These are phyloP conservation scores for Rosa rugosa DNA, from an alignment of 306 rosid genomes.

Conservation along the genomic window DNA sequence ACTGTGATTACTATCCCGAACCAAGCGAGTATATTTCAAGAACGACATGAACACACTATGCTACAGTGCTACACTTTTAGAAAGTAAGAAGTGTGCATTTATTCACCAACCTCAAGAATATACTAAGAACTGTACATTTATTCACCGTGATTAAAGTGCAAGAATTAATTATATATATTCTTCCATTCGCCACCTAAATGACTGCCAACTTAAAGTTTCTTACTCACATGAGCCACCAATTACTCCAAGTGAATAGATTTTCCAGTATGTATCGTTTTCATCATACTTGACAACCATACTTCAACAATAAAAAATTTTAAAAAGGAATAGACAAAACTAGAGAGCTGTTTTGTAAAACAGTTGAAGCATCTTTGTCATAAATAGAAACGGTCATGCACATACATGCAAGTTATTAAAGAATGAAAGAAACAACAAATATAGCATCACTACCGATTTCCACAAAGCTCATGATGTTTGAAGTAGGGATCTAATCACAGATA, in stretches of 20 bases:
- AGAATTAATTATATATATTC: too few species aligned
- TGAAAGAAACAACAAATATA: conserved; percentile 9
- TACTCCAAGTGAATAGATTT: background rate
- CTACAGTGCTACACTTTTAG: too few species aligned
- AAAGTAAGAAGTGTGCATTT: too few species aligned
- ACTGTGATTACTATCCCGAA: too few species aligned
- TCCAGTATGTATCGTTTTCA: background rate
- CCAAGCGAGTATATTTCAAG: too few species aligned
- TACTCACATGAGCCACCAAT: background rate
- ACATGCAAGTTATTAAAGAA: background rate
- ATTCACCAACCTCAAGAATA: too few species aligned
- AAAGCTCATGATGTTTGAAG: background rate
- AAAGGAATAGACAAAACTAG: too few species aligned
- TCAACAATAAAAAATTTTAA: background rate
- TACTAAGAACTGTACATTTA: too few species aligned
- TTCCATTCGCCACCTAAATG: too few species aligned
- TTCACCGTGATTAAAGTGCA: too few species aligned
- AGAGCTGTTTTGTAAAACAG: background rate
- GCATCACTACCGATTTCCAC: conserved; percentile 18
- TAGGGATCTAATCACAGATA: background rate
- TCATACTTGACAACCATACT: background rate
- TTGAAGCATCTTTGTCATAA: conserved; percentile 2
- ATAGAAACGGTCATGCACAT: conserved; percentile 21
- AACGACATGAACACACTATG: too few species aligned
- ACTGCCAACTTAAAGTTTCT: too few species aligned